phyloP scores from a whole-genome alignment of 148 eudicot genomes.

The Rhododendron kiyosumense region DNA sequence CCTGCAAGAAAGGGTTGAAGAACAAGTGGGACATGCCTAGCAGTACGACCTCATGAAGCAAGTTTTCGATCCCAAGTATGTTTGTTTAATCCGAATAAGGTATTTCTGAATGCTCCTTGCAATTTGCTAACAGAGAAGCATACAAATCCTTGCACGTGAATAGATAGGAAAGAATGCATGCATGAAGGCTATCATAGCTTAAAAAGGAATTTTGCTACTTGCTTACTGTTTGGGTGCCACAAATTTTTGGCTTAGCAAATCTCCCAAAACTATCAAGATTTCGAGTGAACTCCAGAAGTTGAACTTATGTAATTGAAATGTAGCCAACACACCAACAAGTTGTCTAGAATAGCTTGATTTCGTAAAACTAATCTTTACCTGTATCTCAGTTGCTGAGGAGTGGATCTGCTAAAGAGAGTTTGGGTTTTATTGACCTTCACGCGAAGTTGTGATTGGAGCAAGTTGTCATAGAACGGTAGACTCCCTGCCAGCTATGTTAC shows the following conservation, averaged over 20 bases:
- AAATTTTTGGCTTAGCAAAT: not conserved
- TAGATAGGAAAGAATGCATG: not conserved
- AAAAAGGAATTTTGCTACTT: not conserved
- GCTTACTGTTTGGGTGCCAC: not conserved
- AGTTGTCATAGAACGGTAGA: not conserved
- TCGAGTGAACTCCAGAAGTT: not conserved
- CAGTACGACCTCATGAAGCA: not conserved
- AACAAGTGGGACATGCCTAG: not conserved
- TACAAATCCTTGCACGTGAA: not conserved
- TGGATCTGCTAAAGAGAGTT: not conserved
- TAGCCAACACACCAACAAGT: not conserved
- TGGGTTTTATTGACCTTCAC: not conserved
- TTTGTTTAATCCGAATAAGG: not conserved
- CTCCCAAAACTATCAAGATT: not conserved
- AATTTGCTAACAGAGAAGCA: not conserved
- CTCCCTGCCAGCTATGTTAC: not conserved
- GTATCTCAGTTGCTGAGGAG: not conserved
- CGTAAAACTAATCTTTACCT: not conserved
- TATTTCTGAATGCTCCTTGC: not conserved
- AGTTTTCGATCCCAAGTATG: not conserved
- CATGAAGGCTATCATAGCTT: not conserved
- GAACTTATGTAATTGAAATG: not conserved
- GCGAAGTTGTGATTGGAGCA: not conserved
- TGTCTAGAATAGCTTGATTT: not conserved
- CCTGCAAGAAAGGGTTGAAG: not conserved